phyloP scores from a whole-genome alignment of 106 monocot species.

The Apostasia ramifera region DNA sequence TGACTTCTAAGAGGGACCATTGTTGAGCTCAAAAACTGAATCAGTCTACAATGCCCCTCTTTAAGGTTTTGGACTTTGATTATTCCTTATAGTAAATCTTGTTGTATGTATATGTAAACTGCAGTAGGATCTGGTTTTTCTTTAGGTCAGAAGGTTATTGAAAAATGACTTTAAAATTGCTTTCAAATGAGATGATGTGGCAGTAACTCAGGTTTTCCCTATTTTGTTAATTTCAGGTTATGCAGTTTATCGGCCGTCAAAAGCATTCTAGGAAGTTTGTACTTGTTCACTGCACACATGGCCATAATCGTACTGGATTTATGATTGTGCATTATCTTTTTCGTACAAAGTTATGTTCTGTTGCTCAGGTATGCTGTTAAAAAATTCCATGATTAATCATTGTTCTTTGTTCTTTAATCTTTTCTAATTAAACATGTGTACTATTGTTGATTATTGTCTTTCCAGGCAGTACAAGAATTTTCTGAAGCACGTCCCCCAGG shows the following conservation, averaged over 20 bases:
- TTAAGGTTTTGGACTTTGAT: no score
- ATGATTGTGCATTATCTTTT: constrained; percentile 72
- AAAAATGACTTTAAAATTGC: no score
- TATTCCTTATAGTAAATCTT: no score
- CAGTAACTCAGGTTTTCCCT: not conserved
- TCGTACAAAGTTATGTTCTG: constrained; percentile 39
- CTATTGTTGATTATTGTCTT: constrained; percentile 8
- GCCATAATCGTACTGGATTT: constrained; percentile 74
- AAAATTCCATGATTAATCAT: no score
- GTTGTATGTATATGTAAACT: no score
- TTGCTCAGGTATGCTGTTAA: constrained; percentile 45
- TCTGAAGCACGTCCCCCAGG: constrained; percentile 63
- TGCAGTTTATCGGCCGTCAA: constrained; percentile 56
- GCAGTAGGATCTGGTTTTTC: no score
- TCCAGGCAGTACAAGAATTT: constrained; percentile 54
- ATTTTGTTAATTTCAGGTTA: constrained; percentile 31
- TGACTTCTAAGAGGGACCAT: no score
- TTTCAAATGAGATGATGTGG: no score
- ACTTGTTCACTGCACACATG: constrained; percentile 81
- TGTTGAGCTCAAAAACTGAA: no score
- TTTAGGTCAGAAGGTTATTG: no score
- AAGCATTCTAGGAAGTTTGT: constrained; percentile 54
- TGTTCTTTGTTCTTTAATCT: no score
- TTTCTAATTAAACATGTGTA: not conserved
- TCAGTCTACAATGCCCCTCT: no score